Evolutionary conservation across 1,284 basidiomycete species (phyloP).

Genomic region (Apiotrichum sp.): DNA sequence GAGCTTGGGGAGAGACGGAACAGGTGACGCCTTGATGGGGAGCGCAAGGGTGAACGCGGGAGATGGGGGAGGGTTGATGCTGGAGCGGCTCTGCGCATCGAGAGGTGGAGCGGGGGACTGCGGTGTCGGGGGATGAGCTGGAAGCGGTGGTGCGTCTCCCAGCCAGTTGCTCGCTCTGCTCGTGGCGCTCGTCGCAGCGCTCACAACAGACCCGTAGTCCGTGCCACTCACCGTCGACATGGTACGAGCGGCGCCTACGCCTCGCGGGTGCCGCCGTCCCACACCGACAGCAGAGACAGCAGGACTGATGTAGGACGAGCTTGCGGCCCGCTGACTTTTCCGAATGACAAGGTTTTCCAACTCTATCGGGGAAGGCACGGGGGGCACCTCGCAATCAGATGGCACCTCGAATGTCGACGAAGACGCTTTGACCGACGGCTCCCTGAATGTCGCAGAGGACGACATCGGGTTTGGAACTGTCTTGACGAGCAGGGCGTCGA

Average conservation of each 20-base stretch:
- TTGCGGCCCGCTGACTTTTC: too few species aligned
- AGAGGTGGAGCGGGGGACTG: too few species aligned
- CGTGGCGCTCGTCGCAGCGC: neutral
- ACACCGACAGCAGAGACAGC: neutral
- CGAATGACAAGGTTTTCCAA: too few species aligned
- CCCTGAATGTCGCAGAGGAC: neutral
- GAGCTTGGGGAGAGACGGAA: too few species aligned
- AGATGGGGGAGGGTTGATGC: neutral
- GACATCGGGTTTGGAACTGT: neutral
- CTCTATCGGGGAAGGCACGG: too few species aligned
- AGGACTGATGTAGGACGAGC: neutral
- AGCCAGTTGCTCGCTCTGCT: too few species aligned
- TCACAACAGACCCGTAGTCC: neutral
- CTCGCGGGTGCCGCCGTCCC: neutral
- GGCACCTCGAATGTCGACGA: neutral
- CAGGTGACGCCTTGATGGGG: neutral
- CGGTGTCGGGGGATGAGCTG: too few species aligned
- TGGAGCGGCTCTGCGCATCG: too few species aligned
- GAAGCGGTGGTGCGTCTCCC: too few species aligned
- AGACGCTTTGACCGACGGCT: neutral
- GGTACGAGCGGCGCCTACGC: neutral
- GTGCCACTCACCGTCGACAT: neutral
- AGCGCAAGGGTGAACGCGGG: slow-evolving; percentile 1
- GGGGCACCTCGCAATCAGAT: too few species aligned
- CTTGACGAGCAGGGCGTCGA: neutral